A percentile compares a stretch with the other conserved stretches of the same genome.
Conservation (phyloP, 2,329 filamentous ascomycete species). For the Lecanicillium sp. region DNA sequence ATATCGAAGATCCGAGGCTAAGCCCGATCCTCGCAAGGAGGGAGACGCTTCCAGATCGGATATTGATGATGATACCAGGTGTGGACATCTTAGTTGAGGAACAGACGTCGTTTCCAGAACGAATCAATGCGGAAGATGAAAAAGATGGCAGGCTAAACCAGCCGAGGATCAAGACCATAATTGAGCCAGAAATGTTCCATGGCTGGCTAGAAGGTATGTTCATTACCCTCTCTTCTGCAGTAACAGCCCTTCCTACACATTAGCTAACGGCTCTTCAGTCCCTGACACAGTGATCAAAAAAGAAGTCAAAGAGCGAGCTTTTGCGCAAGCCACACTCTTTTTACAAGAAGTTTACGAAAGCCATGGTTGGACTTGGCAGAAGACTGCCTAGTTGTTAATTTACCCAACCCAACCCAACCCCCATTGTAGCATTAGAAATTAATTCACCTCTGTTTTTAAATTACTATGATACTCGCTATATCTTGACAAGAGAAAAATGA, state of each 20-base stretch:
- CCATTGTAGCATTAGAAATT: too few species aligned
- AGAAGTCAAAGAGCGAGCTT: constrained; percentile 11
- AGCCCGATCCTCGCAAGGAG: constrained; percentile 26
- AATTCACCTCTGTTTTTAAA: too few species aligned
- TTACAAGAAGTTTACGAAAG: constrained; percentile 11
- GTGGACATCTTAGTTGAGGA: constrained; percentile 34
- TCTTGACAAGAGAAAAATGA: too few species aligned
- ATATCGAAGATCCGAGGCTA: constrained; percentile 25
- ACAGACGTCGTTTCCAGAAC: constrained; percentile 28
- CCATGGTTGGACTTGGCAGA: constrained; percentile 1
- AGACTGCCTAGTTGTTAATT: too few species aligned
- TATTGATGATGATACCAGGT: constrained; percentile 30
- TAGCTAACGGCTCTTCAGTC: constrained; percentile 8
- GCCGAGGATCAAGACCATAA: constrained; percentile 14
- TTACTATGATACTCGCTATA: too few species aligned
- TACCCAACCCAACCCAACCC: too few species aligned
- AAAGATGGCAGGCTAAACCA: constrained; percentile 5
- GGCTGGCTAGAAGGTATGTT: constrained; percentile 20
- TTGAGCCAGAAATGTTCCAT: constrained; percentile 18
- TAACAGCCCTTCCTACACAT: too few species aligned
- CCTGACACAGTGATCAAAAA: constrained; percentile 12
- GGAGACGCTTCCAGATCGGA: constrained; percentile 25
- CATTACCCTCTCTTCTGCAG: neutral
- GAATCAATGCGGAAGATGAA: constrained; percentile 19
- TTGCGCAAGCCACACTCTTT: constrained; percentile 10